phyloP scores from a whole-genome alignment of 768 basidiomycete genomes.

The Mrakia frigida region DNA sequence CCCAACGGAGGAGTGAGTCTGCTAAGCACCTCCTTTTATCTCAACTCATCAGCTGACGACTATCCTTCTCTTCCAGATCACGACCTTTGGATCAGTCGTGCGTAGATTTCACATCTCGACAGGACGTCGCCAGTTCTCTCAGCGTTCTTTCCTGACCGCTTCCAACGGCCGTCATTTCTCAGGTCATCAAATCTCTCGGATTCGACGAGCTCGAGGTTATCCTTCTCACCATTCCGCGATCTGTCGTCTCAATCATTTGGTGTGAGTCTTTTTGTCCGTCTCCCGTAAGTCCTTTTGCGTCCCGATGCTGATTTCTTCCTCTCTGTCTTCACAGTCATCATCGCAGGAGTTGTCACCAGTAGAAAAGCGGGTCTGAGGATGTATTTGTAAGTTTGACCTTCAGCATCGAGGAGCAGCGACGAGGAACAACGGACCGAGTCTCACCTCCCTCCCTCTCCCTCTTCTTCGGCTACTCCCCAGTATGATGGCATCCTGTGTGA shows the following conservation, averaged over 20 bases:
- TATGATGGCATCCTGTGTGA: conserved; percentile 26
- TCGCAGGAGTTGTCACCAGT: neutral
- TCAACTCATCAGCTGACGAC: neutral
- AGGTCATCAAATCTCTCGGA: conserved; percentile 13
- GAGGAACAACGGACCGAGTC: too few relatives aligned
- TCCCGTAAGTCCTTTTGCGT: neutral
- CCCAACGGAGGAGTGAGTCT: conserved; percentile 33
- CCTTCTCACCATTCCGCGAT: conserved; percentile 17
- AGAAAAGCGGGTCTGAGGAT: neutral
- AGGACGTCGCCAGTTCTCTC: too few relatives aligned
- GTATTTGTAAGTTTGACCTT: conserved; percentile 6
- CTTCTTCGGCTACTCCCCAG: neutral
- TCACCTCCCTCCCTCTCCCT: too few relatives aligned
- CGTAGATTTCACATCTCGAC: neutral
- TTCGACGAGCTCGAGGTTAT: conserved; percentile 20
- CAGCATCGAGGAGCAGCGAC: too few relatives aligned
- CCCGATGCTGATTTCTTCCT: neutral
- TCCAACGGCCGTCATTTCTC: too few relatives aligned
- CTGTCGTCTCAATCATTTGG: neutral
- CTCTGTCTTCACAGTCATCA: neutral
- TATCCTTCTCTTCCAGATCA: conserved; percentile 28
- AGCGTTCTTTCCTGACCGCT: too few relatives aligned
- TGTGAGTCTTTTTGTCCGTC: neutral
- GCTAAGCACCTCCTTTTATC: too few relatives aligned
- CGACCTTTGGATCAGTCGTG: conserved; percentile 32